Percentiles rank a stretch among this genome's conserved stretches.
Conservation (phyloP, 164 flowering plant genomes). For the Umbilicus rupestris region DNA sequence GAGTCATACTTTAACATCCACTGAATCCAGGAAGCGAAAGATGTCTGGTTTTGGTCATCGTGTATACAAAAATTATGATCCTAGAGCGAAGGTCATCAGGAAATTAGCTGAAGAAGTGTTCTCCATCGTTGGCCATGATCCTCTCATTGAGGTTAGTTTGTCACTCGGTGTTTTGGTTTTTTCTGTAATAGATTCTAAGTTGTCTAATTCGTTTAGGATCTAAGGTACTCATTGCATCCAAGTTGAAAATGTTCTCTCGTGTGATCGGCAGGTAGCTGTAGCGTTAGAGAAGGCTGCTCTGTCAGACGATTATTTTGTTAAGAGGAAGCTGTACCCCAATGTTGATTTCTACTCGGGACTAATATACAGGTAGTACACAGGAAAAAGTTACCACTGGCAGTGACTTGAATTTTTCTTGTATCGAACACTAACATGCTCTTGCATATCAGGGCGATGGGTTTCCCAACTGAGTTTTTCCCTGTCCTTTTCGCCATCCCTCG, state of each 20-base stretch:
- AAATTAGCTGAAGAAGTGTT: slow-evolving; percentile 95
- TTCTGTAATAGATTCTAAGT: not conserved
- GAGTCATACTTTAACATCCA: not conserved
- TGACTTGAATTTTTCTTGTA: not conserved
- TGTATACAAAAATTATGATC: slow-evolving; percentile 97
- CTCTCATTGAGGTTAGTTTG: slow-evolving; percentile 78
- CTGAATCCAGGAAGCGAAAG: slow-evolving; percentile 63
- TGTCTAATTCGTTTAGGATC: not conserved
- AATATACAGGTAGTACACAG: slow-evolving; percentile 76
- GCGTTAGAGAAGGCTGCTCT: slow-evolving; percentile 98
- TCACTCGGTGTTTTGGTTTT: not conserved
- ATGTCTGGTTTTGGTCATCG: slow-evolving; percentile 99
- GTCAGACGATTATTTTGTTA: slow-evolving; percentile 87
- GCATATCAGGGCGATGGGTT: slow-evolving; percentile 85
- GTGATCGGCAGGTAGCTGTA: slow-evolving; percentile 72
- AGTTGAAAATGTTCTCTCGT: not conserved
- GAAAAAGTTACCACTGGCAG: not conserved
- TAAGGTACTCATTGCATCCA: not conserved
- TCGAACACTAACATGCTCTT: slow-evolving; percentile 1
- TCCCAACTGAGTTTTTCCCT: slow-evolving; percentile 91
- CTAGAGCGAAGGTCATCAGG: slow-evolving; percentile 91
- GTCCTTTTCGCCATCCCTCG: slow-evolving; percentile 96
- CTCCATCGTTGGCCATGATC: slow-evolving; percentile 95
- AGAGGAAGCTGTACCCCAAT: slow-evolving; percentile 94
- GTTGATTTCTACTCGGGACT: slow-evolving; percentile 99